A percentile compares a stretch with the other conserved stretches of the same genome.
phyloP scores from a whole-genome alignment of 2,329 filamentous ascomycete genomes.

The Septoria linicola region DNA sequence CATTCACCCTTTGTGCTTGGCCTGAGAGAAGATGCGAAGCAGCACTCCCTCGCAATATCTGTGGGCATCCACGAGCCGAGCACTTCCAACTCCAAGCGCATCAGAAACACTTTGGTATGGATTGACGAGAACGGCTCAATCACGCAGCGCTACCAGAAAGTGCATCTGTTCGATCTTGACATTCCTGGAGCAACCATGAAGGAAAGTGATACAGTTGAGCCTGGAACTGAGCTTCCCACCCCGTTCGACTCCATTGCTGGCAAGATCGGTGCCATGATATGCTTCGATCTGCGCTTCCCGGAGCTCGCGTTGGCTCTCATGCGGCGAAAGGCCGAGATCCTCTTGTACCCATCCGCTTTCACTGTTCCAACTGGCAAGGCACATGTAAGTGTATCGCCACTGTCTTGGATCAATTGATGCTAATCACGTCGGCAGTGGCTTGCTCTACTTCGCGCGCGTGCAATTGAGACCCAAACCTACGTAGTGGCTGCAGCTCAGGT shows the following conservation, averaged over 20 bases:
- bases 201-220: slow-evolving; percentile 68
- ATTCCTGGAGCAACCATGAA: slow-evolving; percentile 58
- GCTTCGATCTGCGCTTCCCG: slow-evolving; percentile 86
- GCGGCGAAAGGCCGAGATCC: slow-evolving; percentile 66
- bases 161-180: slow-evolving; percentile 69
- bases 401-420: neutral
- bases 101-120: slow-evolving; percentile 67
- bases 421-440: slow-evolving; percentile 59
- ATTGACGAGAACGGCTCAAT: slow-evolving; percentile 62
- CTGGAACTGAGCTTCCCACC: slow-evolving; percentile 60
- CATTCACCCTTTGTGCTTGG: slow-evolving; percentile 73
- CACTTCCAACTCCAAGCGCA: slow-evolving; percentile 45
- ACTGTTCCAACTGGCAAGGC: slow-evolving; percentile 79
- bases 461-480: slow-evolving; percentile 86
- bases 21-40: slow-evolving; percentile 65
- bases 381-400: slow-evolving; percentile 47
- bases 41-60: slow-evolving; percentile 68
- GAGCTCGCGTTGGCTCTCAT: slow-evolving; percentile 70
- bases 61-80: slow-evolving; percentile 83
- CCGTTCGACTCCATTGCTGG: slow-evolving; percentile 75
- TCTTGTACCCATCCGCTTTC: slow-evolving; percentile 88
- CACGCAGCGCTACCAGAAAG: slow-evolving; percentile 72
- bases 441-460: slow-evolving; percentile 70
- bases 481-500: slow-evolving; percentile 82
- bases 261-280: slow-evolving; percentile 75